These are phyloP conservation scores for Phytophthora capsici DNA, from an alignment of 352 stramenopile genomes.

Conservation along the genomic window DNA sequence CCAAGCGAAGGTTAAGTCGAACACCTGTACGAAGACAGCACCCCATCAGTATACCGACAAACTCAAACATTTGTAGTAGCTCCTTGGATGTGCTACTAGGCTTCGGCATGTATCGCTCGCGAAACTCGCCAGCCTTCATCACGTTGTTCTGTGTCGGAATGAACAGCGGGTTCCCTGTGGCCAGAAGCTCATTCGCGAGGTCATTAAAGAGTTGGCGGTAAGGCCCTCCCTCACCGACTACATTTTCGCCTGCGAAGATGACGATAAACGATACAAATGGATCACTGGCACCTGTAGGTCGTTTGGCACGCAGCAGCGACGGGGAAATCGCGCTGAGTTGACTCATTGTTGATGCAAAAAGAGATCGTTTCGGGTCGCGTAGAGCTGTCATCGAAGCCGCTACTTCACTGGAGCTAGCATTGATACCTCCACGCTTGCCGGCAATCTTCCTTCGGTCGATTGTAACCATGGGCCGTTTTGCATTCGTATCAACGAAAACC, in stretches of 20 bases:
- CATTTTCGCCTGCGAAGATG: constrained; percentile 78
- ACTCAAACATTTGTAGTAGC: constrained; percentile 77
- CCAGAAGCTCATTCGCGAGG: constrained; percentile 71
- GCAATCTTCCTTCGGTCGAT: constrained; percentile 70
- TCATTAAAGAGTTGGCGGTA: constrained; percentile 87
- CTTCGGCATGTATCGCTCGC: constrained; percentile 68
- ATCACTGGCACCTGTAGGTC: constrained; percentile 77
- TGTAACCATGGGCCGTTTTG: constrained; percentile 72
- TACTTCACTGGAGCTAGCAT: constrained; percentile 3
- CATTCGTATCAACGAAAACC: constrained; percentile 45
- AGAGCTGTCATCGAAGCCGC: constrained; percentile 35
- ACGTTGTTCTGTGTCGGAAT: constrained; percentile 76
- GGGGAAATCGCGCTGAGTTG: constrained; percentile 60
- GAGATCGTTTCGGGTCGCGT: constrained; percentile 55
- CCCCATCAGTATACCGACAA: constrained; percentile 79
- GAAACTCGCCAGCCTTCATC: constrained; percentile 75
- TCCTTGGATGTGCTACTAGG: constrained; percentile 65
- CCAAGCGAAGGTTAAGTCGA: constrained; percentile 71
- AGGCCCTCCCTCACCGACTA: constrained; percentile 78
- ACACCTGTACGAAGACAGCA: constrained; percentile 83
- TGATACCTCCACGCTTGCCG: constrained; percentile 30
- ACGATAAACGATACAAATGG: constrained; percentile 86
- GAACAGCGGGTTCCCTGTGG: constrained; percentile 57
- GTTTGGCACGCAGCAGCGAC: constrained; percentile 64
- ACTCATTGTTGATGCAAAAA: constrained; percentile 71